Base-by-base conservation (phyloP, 306 rosid genomes). In the Prunus mongolica region DNA sequence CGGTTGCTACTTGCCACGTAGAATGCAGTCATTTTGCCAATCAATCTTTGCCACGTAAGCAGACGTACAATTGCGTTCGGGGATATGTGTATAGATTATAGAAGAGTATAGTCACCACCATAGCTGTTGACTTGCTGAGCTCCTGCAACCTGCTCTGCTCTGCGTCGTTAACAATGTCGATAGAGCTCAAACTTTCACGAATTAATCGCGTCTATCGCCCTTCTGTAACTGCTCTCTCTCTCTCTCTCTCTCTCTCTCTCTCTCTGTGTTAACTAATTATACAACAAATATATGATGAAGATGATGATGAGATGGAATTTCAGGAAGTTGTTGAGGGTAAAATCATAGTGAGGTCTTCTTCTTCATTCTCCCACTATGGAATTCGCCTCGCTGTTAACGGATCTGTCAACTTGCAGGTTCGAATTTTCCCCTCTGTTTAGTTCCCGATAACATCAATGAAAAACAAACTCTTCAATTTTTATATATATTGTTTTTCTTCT, bases 311-410 rank as follows among this genome's bases (percentile, higher is more conserved):
- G 24, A 10, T 84, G 67, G 32, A 75, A 78, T 69, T 77, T 67
- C 96, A 95, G 98, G 98, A 92, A 72, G 38, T 82, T 67, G 78
- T 95, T 69, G 87, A 90, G 66, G 98, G 97, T 3, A 89, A 86
- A 71, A 87, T 95, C 80, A 52, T 88, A 3, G 78, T 92, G 41
- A 88, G 85, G 65, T 81, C 91, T 18, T 62, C 86, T 25, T 90
- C 96, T 80, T 85, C 96, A 27, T 80, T 92, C 78, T 90, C 92
- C 19, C 97, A 95, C 81, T 80, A 81, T 78, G 98, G 97, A 57
- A 80, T 95, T 79, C 95, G 91, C 67, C 74, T 92, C 30, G 77
- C 86, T 12, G 49, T 92, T 81, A 90, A 88, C 74, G 98, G 96
- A 80, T 86, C 93, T 58, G 97, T 89, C 86, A 90, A 78, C 74